phyloP scores from a whole-genome alignment of 2,329 filamentous ascomycete genomes.

The Drechslerella stenobrocha region DNA sequence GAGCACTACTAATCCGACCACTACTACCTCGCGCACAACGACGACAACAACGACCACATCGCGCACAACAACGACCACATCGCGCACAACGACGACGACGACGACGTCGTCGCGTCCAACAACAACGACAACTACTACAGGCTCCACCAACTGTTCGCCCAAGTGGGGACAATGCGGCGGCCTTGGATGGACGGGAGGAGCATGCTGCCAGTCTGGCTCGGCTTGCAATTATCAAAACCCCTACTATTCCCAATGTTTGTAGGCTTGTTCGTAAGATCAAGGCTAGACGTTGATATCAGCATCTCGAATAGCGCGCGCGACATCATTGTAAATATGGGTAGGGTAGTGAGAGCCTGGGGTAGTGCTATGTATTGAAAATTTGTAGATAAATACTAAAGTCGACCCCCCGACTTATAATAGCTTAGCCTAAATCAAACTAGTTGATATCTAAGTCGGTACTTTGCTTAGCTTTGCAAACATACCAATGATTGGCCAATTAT shows the following conservation, averaged over 20 bases:
- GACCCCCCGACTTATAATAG: no score
- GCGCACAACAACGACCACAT: conserved; percentile 13
- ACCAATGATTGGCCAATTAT: no score
- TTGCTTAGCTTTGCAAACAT: no score
- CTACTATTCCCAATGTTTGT: conserved; percentile 56
- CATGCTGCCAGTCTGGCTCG: conserved; percentile 54
- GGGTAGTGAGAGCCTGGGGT: no score
- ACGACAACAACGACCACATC: background rate
- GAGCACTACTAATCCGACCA: conserved; percentile 46
- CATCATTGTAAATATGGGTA: background rate
- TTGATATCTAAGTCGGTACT: no score
- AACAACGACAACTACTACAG: background rate
- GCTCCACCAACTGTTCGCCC: conserved; percentile 17
- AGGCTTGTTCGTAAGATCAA: conserved; percentile 1
- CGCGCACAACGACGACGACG: background rate
- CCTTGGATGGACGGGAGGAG: conserved; percentile 55
- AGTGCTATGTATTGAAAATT: background rate
- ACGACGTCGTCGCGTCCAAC: no score
- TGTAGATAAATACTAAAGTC: conserved; percentile 32
- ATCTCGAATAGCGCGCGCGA: background rate
- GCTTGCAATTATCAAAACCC: conserved; percentile 55
- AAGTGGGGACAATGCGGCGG: conserved; percentile 57
- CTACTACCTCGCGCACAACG: conserved; percentile 16
- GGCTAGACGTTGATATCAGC: background rate
- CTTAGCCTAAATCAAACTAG: no score